phyloP scores from a whole-genome alignment of 805 yeast genomes.

The Ogataea pini region DNA sequence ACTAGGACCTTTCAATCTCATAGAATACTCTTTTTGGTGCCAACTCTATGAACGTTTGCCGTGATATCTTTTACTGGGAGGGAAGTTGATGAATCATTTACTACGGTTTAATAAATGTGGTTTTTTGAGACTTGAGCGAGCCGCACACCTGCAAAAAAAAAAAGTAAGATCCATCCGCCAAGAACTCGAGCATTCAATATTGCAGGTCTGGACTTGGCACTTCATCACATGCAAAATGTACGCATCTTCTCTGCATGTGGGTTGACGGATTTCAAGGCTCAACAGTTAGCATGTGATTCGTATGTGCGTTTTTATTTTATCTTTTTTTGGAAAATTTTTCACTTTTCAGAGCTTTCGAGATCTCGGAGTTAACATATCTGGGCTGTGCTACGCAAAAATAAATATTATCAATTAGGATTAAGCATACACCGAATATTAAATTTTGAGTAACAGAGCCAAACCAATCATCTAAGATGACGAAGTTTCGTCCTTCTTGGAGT shows the following conservation, averaged over 20 bases:
- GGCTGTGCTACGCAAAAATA: neutral
- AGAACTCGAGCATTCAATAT: neutral
- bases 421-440: neutral
- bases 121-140: too few species aligned
- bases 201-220: neutral
- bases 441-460: neutral
- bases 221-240: neutral
- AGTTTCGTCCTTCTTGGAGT: neutral
- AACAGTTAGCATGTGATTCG: neutral
- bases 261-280: neutral
- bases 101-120: too few species aligned
- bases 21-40: too few species aligned
- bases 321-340: neutral
- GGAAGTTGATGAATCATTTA: conserved; percentile 61
- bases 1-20: too few species aligned
- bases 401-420: too few species aligned
- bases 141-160: neutral
- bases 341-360: neutral
- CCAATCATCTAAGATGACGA: neutral
- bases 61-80: too few species aligned
- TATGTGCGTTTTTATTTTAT: too few species aligned
- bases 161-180: neutral
- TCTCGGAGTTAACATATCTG: conserved; percentile 1
- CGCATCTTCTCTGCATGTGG: neutral
- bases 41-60: too few species aligned